A percentile compares a stretch with the other conserved stretches of the same genome.
Evolutionary conservation across 495 filamentous ascomycete species (phyloP).

Genomic region (Usnea hakonensis): DNA sequence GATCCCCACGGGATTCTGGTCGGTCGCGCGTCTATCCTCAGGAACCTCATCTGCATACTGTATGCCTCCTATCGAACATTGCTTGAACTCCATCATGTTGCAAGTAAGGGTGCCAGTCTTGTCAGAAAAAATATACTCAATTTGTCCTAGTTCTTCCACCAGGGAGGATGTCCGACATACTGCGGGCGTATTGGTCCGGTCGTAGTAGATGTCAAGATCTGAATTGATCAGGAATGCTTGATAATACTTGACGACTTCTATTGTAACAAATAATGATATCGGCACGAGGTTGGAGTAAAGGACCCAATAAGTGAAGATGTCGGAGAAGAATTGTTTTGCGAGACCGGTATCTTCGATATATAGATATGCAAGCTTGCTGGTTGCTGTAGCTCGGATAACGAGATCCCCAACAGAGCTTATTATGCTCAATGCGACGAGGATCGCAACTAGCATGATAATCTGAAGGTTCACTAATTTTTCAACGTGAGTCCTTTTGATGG

Average conservation of each 20-base stretch:
- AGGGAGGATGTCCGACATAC: constrained; percentile 93
- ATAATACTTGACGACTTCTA: constrained; percentile 97
- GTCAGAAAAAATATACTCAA: constrained; percentile 98
- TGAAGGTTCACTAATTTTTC: constrained; percentile 89
- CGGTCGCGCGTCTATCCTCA: constrained; percentile 77
- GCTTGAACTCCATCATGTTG: constrained; percentile 98
- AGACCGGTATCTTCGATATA: constrained; percentile 51
- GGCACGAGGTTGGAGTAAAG: constrained; percentile 96
- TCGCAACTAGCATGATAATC: constrained; percentile 79
- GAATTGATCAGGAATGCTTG: constrained; percentile 96
- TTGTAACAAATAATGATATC: constrained; percentile 94
- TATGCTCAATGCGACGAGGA: constrained; percentile 76
- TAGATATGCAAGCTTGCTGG: constrained; percentile 60
- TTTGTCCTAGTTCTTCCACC: constrained; percentile 95
- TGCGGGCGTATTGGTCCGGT: constrained; percentile 88
- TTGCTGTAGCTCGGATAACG: constrained; percentile 57
- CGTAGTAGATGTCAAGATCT: constrained; percentile 97
- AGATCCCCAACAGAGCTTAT: constrained; percentile 89
- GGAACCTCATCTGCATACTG: constrained; percentile 91
- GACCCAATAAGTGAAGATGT: constrained; percentile 98
- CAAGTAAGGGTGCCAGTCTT: constrained; percentile 99
- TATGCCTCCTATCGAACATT: constrained; percentile 85
- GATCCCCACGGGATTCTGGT: constrained; percentile 68
- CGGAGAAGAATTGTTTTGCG: constrained; percentile 79
- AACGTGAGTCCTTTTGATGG: constrained; percentile 95